Evolutionary conservation across 2,329 filamentous ascomycete species (phyloP).

Genomic region (Fusarium euwallaceae): DNA sequence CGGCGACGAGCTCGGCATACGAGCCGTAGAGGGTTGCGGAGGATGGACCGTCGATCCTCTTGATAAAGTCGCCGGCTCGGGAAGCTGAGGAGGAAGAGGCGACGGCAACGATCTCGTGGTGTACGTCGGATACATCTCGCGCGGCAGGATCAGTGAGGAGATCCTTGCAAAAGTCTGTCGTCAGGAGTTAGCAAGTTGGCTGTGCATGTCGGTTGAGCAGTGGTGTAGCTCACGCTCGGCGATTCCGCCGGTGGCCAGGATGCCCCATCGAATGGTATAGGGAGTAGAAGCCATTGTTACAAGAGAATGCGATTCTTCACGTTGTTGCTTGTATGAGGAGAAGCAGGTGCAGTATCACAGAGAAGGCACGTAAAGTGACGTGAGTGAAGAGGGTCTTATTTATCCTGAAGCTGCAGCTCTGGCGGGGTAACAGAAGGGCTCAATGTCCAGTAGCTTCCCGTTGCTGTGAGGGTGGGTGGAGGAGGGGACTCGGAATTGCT

Average conservation of each 20-base stretch:
- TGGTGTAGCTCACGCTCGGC: slow-evolving; percentile 62
- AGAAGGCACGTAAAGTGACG: slow-evolving; percentile 16
- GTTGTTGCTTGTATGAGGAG: not conserved
- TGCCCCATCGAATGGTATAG: slow-evolving; percentile 69
- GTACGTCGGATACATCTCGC: slow-evolving; percentile 78
- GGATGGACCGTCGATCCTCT: slow-evolving; percentile 75
- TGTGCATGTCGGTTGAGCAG: not conserved
- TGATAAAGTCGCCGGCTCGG: slow-evolving; percentile 79
- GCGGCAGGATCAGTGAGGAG: slow-evolving; percentile 79
- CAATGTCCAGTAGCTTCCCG: slow-evolving; percentile 1
- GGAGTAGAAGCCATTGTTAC: slow-evolving; percentile 57
- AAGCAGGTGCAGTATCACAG: not conserved
- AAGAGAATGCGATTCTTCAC: slow-evolving; percentile 5
- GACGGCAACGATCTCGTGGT: slow-evolving; percentile 82
- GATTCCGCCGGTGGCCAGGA: slow-evolving; percentile 72
- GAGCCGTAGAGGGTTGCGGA: slow-evolving; percentile 81
- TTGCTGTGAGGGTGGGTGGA: slow-evolving; percentile 4
- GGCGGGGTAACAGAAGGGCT: slow-evolving; percentile 23
- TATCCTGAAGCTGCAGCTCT: slow-evolving; percentile 19
- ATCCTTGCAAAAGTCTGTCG: slow-evolving; percentile 77
- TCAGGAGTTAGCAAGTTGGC: not conserved
- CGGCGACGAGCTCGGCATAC: slow-evolving; percentile 84
- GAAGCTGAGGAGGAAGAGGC: slow-evolving; percentile 81
- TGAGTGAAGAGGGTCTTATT: slow-evolving; percentile 16
- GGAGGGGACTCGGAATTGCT: slow-evolving; percentile 17